A percentile compares a stretch with the other conserved stretches of the same genome.
Evolutionary conservation across 2,329 filamentous ascomycete species (phyloP).

Genomic region (Coccinonectria pachysandricola): DNA sequence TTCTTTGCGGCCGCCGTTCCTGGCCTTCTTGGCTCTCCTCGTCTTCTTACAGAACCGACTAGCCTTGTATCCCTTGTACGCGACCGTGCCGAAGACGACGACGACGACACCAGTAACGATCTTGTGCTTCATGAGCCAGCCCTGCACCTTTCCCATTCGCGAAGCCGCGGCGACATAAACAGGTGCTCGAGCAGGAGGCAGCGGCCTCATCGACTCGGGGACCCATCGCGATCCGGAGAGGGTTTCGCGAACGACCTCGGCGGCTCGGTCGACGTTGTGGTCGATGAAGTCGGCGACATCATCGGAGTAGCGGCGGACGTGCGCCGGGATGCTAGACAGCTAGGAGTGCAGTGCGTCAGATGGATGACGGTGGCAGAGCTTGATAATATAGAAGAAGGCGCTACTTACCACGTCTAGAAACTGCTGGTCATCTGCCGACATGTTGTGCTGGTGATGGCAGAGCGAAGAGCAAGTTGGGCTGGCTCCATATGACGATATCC

Average conservation of each 20-base stretch:
- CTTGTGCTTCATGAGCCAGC: constrained; percentile 66
- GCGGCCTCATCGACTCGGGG: constrained; percentile 55
- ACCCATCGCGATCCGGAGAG: constrained; percentile 62
- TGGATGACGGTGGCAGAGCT: not conserved
- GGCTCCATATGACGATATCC: constrained; percentile 18
- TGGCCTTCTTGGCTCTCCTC: constrained; percentile 66
- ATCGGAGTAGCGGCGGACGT: constrained; percentile 60
- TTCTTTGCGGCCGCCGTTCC: constrained; percentile 77
- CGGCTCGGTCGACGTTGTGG: constrained; percentile 66
- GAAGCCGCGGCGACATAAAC: constrained; percentile 24
- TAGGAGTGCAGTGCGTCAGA: constrained; percentile 18
- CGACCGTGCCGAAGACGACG: constrained; percentile 57
- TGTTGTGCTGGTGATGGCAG: constrained; percentile 25
- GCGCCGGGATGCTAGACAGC: constrained; percentile 45
- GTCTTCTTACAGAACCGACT: constrained; percentile 52
- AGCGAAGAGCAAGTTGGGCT: constrained; percentile 15
- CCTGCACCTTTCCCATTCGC: constrained; percentile 44
- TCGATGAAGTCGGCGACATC: constrained; percentile 74
- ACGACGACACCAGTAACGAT: constrained; percentile 62
- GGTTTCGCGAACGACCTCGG: constrained; percentile 58
- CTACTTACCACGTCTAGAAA: constrained; percentile 63
- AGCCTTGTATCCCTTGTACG: constrained; percentile 40
- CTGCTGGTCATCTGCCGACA: constrained; percentile 72
- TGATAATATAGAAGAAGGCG: constrained; percentile 1
- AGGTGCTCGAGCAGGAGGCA: constrained; percentile 32